phyloP scores from a whole-genome alignment of 352 stramenopile genomes.

The Thalassiosira livingstoniorum region DNA sequence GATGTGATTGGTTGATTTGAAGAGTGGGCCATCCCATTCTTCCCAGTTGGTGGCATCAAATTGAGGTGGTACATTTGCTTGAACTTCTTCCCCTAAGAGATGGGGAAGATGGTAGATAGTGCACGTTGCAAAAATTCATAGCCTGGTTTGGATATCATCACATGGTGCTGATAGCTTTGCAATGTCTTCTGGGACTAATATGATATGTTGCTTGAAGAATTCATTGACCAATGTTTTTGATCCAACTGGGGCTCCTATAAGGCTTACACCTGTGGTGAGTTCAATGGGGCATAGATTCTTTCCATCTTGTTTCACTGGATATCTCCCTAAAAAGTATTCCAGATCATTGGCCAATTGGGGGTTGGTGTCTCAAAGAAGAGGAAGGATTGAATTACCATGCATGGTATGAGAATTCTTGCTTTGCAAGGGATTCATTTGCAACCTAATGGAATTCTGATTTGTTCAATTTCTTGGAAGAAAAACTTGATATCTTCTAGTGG shows the following conservation, averaged over 20 bases:
- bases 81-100: not conserved
- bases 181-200: not conserved
- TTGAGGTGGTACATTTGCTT: not conserved
- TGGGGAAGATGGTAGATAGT: not conserved
- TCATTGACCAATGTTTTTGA: not conserved
- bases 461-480: constrained; percentile 7
- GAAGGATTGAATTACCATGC: not conserved
- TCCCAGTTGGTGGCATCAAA: not conserved
- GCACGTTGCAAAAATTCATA: not conserved
- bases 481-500: constrained; percentile 20
- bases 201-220: not conserved
- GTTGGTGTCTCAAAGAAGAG: not conserved
- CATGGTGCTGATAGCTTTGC: not conserved
- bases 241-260: not conserved
- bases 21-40: not conserved
- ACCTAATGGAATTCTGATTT: not conserved
- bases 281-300: not conserved
- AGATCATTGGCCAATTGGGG: no score
- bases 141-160: not conserved
- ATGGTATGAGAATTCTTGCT: constrained; percentile 3
- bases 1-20: not conserved
- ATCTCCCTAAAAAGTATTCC: not conserved
- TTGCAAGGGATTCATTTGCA: constrained; percentile 8
- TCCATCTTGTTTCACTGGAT: not conserved
- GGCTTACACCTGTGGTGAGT: not conserved